A percentile compares a stretch with the other conserved stretches of the same genome.
Conservation (phyloP, 805 yeast species). For the Tetrapisispora pingtungensis region DNA sequence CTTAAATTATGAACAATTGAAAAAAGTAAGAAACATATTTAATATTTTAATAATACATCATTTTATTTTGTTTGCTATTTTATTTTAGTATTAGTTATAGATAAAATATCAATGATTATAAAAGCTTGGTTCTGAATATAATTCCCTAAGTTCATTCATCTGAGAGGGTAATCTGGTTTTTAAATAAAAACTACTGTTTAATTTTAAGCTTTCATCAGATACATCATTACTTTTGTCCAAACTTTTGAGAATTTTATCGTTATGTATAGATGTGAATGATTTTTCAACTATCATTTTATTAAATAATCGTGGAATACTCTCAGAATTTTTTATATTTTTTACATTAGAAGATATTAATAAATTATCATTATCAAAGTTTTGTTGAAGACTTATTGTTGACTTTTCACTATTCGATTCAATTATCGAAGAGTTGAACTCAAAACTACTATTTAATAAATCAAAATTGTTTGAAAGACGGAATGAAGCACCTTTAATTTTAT, state of each 20-base stretch:
- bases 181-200: background rate
- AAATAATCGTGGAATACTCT: slow-evolving; percentile 9
- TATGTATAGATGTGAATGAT: background rate
- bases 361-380: background rate
- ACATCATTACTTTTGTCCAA: background rate
- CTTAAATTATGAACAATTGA: too few relatives aligned
- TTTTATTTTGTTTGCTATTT: background rate
- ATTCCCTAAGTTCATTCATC: background rate
- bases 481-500: background rate
- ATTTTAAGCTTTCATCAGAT: background rate
- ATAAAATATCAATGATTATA: slow-evolving; percentile 1
- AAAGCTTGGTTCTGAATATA: slow-evolving; percentile 4
- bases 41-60: background rate
- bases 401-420: background rate
- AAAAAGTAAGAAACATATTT: too few relatives aligned
- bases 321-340: slow-evolving; percentile 2
- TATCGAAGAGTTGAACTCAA: background rate
- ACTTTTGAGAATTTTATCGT: background rate
- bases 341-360: background rate
- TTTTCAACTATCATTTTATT: slow-evolving; percentile 6
- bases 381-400: background rate
- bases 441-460: slow-evolving; percentile 1
- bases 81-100: background rate
- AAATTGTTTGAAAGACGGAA: background rate
- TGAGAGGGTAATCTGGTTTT: slow-evolving; percentile 2